Base-by-base conservation (phyloP, 495 filamentous ascomycete genomes). In the Neurospora sp. region DNA sequence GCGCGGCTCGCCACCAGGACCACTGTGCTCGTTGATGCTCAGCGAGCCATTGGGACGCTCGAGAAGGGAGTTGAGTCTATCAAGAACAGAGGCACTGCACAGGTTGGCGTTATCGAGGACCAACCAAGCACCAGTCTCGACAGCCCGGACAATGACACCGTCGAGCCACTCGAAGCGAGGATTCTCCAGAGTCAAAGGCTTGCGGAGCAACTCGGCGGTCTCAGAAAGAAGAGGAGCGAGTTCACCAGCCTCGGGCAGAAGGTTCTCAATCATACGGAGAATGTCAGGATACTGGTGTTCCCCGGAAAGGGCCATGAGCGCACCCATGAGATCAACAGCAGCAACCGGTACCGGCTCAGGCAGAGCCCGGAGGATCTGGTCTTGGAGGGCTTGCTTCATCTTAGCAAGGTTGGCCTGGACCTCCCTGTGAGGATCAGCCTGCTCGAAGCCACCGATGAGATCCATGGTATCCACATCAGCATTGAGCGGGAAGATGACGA, bases 111-210 rank as follows among this genome's bases (percentile, higher is more conserved):
- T 97, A 79, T 98, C 95, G 20, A 99, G 89, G 37, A 98, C 89
- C 69, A 99, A 85, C 96, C 96, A 99, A 59, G 92, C 84, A 38
- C 96, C 96, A 76, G 91, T 86, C 77, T 95, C 89, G 10, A 98
- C 84, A 69, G 96, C 95, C 74, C 93, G 88, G 27, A 98, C 91
- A 39, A 99, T 89, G 72, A 94, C 87, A 62, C 96, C 95, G 79
- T 98, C 96, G 4, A 96, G 89, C 96, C 96, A 99, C 79, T 97
- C 93, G 80, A 99, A 99, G 3, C 90, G 91, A 72, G 94, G 93
- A 73, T 85, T 85, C 35, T 92, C 88, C 27, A 90, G 81, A 5
- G 81, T 80, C 40, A 85, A 75, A 27, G 86, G 81, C 4, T 82
- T 78, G 46, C 83, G 74, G 35, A 86, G 80, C 70, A 90, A 73